phyloP scores from a whole-genome alignment of 352 stramenopile genomes.

The Phytophthora citricola region DNA sequence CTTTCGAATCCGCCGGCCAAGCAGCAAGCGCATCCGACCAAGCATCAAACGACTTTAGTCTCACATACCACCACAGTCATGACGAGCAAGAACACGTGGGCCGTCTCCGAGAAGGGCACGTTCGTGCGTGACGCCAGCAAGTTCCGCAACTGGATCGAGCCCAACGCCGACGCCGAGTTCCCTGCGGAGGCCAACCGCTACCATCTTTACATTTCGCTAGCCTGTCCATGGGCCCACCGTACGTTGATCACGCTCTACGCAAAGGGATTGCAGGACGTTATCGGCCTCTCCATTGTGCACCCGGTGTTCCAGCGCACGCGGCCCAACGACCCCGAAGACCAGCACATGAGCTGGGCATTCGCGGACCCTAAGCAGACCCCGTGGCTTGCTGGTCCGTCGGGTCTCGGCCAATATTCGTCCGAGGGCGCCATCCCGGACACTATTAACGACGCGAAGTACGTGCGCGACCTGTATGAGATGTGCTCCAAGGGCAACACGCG shows the following conservation, averaged over 20 bases:
- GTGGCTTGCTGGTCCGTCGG: slow-evolving; percentile 68
- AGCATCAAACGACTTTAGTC: background rate
- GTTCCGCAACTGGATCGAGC: slow-evolving; percentile 86
- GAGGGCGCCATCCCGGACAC: slow-evolving; percentile 66
- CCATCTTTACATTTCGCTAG: slow-evolving; percentile 96
- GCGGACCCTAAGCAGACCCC: slow-evolving; percentile 72
- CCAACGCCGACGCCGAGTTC: slow-evolving; percentile 64
- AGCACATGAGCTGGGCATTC: slow-evolving; percentile 84
- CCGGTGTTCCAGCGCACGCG: slow-evolving; percentile 83
- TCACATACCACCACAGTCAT: slow-evolving; percentile 31
- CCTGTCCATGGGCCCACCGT: slow-evolving; percentile 92
- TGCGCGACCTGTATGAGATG: slow-evolving; percentile 86
- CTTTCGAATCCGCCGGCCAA: slow-evolving; percentile 22
- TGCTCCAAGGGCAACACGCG: slow-evolving; percentile 76
- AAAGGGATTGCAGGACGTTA: slow-evolving; percentile 96
- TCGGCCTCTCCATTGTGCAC: slow-evolving; percentile 94
- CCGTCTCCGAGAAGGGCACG: slow-evolving; percentile 69
- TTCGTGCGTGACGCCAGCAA: slow-evolving; percentile 79
- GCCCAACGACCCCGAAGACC: slow-evolving; percentile 72
- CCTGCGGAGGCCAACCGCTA: slow-evolving; percentile 77
- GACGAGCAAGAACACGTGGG: slow-evolving; percentile 71
- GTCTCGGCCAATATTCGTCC: slow-evolving; percentile 73
- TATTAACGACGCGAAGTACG: slow-evolving; percentile 68
- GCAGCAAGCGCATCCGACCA: slow-evolving; percentile 6
- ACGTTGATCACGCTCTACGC: slow-evolving; percentile 89